Base-by-base conservation (phyloP, 2,329 filamentous ascomycete species). In the Emergomyces africanus region DNA sequence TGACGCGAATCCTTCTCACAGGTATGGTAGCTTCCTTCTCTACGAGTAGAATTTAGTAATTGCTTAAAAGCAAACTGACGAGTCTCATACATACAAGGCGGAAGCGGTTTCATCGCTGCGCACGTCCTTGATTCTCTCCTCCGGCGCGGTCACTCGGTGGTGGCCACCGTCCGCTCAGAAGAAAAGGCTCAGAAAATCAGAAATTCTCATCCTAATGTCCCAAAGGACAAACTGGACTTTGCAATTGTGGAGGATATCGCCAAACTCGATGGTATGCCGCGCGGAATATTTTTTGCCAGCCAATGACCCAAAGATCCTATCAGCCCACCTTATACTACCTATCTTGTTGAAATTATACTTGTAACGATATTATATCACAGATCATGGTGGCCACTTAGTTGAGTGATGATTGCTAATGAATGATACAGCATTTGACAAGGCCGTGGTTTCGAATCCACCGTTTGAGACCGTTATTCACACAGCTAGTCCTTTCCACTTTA, bases 401-500 rank as follows among this genome's bases (percentile, higher is more conserved):
- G 30, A 42, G 5, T 18, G 4, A 49, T 18, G 28, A 23, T 54
- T 48, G 46, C 9, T 5, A 50, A 48, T 37, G 44, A 30, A 37
- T 37, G 25, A 28, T 37, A 25, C 41, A 20, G 88, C 87, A 28
- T 95, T 94, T 64, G 81, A 87, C 60, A 72, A 81, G 70, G 82
- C 81, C 18, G 78, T 85, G 54, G 75, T 82, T 63, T 83, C 81
- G 18, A 76, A 81, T 58, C 82, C 82, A 0, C 81, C 83, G 0
- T 88, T 92, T 62, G 85, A 89, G 66, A 84, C 81, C 51, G 86
- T 92, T 54, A 78, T 90, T 57, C 86, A 90, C 70, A 89, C 86
- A 5, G 86, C 87, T 1, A 85, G 82, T 0, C 88, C 89, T 0
- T 91, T 88, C 75, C 85, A 88, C 66, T 81, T 84, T 69, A 86